These are phyloP conservation scores for Thraustochytrium sp. DNA, from an alignment of 352 stramenopile species.

Conservation along the genomic window DNA sequence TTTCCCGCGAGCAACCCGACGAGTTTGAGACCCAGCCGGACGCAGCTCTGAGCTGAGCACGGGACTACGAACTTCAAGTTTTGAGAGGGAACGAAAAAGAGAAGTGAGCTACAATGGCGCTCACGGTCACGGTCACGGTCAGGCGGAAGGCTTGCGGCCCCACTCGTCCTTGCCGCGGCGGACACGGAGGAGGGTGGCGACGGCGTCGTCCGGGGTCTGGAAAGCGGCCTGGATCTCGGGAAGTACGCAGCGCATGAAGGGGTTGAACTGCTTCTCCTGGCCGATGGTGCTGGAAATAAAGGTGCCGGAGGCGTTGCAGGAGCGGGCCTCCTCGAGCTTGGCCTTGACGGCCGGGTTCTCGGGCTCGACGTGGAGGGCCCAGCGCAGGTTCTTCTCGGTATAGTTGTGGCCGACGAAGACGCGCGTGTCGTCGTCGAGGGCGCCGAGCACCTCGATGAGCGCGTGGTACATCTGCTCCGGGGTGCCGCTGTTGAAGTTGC, in stretches of 20 bases:
- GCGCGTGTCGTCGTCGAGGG: constrained; percentile 62
- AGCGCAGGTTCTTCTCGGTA: constrained; percentile 71
- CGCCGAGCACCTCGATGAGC: constrained; percentile 67
- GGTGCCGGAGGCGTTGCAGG: not conserved
- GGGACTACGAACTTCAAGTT: too few relatives aligned
- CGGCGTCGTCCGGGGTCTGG: not conserved
- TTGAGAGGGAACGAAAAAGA: too few relatives aligned
- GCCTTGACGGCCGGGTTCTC: constrained; percentile 61
- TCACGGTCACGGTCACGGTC: too few relatives aligned
- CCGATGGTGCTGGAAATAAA: constrained; percentile 65
- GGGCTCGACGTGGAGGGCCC: constrained; percentile 70
- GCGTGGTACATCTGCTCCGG: constrained; percentile 73
- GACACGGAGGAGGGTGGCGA: not conserved
- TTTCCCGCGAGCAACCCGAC: too few relatives aligned
- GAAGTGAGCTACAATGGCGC: too few relatives aligned
- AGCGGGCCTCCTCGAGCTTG: constrained; percentile 62
- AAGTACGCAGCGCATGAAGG: constrained; percentile 57
- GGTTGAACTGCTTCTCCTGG: constrained; percentile 48
- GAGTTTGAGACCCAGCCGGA: not conserved
- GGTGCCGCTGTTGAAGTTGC: constrained; percentile 70
- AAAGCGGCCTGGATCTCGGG: constrained; percentile 59
- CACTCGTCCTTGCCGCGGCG: constrained; percentile 28
- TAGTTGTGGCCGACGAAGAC: constrained; percentile 83
- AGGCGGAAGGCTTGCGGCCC: not conserved
- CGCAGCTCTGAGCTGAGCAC: too few relatives aligned